Evolutionary conservation across 2,329 filamentous ascomycete species (phyloP).

Genomic region (Zymoseptoria brevis): DNA sequence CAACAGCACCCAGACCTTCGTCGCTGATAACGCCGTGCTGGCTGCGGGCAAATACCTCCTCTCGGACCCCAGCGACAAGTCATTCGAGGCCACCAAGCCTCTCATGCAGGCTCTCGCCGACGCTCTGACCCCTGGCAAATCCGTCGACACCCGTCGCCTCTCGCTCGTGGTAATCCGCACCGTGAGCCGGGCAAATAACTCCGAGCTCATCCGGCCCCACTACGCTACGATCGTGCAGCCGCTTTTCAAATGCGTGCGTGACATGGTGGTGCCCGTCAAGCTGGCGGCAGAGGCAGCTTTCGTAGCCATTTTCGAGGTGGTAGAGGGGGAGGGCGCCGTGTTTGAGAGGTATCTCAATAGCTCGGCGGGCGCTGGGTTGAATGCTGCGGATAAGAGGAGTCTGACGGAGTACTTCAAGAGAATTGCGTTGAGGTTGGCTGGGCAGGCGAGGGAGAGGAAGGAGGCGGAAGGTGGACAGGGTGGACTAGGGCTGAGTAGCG

Average conservation of each 20-base stretch:
- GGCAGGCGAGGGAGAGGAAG: slow-evolving; percentile 76
- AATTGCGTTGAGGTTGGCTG: slow-evolving; percentile 75
- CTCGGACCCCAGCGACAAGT: slow-evolving; percentile 53
- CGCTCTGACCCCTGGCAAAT: slow-evolving; percentile 67
- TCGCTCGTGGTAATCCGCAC: slow-evolving; percentile 84
- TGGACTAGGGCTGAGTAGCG: slow-evolving; percentile 75
- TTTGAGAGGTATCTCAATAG: slow-evolving; percentile 81
- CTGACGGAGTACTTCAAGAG: slow-evolving; percentile 98
- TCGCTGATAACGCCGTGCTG: slow-evolving; percentile 80
- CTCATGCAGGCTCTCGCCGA: slow-evolving; percentile 71
- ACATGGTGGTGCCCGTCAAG: slow-evolving; percentile 90
- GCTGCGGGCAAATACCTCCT: slow-evolving; percentile 88
- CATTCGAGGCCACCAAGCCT: slow-evolving; percentile 68
- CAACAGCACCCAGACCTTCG: slow-evolving; percentile 53
- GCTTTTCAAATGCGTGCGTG: slow-evolving; percentile 82
- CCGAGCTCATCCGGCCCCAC: slow-evolving; percentile 71
- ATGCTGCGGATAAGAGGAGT: slow-evolving; percentile 68
- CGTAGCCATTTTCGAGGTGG: slow-evolving; percentile 80
- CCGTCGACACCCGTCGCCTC: slow-evolving; percentile 76
- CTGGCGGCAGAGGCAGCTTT: slow-evolving; percentile 91
- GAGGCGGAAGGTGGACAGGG: slow-evolving; percentile 87
- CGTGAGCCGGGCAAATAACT: slow-evolving; percentile 64
- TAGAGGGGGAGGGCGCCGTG: slow-evolving; percentile 73
- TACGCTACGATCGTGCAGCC: slow-evolving; percentile 70
- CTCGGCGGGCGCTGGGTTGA: slow-evolving; percentile 57